phyloP scores from a whole-genome alignment of 257 asterid genomes.

The Knoxia roxburghii region DNA sequence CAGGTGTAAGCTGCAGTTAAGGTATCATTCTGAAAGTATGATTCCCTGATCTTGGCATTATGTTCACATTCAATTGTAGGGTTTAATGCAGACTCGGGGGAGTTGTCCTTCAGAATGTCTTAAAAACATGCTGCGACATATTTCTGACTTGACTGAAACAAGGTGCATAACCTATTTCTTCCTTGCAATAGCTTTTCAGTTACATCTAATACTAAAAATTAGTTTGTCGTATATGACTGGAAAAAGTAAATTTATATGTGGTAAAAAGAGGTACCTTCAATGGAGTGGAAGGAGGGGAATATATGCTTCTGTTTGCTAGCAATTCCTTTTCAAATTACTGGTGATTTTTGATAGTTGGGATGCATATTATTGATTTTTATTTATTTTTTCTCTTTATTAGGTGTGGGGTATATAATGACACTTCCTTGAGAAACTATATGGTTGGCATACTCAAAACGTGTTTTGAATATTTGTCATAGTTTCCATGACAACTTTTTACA shows the following conservation, averaged over 20 bases:
- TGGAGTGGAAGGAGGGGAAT: not conserved
- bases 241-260: not conserved
- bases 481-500: too few relatives aligned
- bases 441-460: too few relatives aligned
- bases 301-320: not conserved
- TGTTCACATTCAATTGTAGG: slow-evolving; percentile 16
- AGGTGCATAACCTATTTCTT: slow-evolving; percentile 38
- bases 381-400: too few relatives aligned
- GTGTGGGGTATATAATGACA: too few relatives aligned
- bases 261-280: not conserved
- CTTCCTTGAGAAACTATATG: too few relatives aligned
- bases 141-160: slow-evolving; percentile 56
- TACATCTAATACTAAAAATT: not conserved
- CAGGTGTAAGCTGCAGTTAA: not conserved
- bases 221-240: not conserved
- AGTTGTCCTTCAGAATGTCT: slow-evolving; percentile 38
- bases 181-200: not conserved
- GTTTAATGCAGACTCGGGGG: slow-evolving; percentile 32
- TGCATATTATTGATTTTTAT: too few relatives aligned
- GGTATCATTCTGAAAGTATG: not conserved
- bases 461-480: too few relatives aligned
- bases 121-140: slow-evolving; percentile 31
- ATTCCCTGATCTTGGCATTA: not conserved
- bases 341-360: too few relatives aligned
- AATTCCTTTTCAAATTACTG: not conserved